Evolutionary conservation across 2,329 filamentous ascomycete genomes (phyloP), one percentile per base, ranked within the genome.

Genomic region (Calonectria naviculata): DNA sequence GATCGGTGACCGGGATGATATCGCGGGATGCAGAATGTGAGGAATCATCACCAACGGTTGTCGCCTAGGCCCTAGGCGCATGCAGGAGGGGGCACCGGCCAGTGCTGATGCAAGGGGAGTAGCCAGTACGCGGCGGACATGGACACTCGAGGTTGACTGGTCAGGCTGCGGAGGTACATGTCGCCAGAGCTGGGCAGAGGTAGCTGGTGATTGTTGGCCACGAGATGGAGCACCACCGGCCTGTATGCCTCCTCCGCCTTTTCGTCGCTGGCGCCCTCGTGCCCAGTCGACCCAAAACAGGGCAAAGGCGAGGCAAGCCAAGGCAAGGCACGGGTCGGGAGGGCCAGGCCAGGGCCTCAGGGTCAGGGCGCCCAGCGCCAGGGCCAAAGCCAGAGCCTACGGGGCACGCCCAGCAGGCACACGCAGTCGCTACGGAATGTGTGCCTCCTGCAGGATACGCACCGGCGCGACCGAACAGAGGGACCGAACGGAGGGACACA

Each of bases 1-100:
- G 65, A 67, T 67, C 65, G 54, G 52, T 67, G 52, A 61, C 65
- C 52, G 28, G 65, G 65, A 67, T 67, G 41, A 47, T 61, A 61
- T 67, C 65, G 41, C 36, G 56, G 26, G 42, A 67, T 61, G 52
- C 65, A 41, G n/a, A 56, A 60, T 49, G 65, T 46, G 54, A 36
- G 58, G 41, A 61, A 67, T 49, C 65, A 60, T 61, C 52, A 58
- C 65, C 65, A 67, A 49, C 65, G 54, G 52, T 26, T 38, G 52
- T 24, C 34, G 52, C 36, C 52, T 28, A 58, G 52, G 34, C 52
- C 52, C 52, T 26, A 58, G 52, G 52, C 31, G 52, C 31, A 58
- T 58, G 52, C 52, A 58, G 31, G 52, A 58, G 52, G 52, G 52
- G 21, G 49, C n/a, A 31, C 49, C 29, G 15, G 31, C 31, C 31